Evolutionary conservation across 108 stramenopile species (phyloP), one percentile per base, ranked within the genome.

Genomic region (Aurantiochytrium sp.): DNA sequence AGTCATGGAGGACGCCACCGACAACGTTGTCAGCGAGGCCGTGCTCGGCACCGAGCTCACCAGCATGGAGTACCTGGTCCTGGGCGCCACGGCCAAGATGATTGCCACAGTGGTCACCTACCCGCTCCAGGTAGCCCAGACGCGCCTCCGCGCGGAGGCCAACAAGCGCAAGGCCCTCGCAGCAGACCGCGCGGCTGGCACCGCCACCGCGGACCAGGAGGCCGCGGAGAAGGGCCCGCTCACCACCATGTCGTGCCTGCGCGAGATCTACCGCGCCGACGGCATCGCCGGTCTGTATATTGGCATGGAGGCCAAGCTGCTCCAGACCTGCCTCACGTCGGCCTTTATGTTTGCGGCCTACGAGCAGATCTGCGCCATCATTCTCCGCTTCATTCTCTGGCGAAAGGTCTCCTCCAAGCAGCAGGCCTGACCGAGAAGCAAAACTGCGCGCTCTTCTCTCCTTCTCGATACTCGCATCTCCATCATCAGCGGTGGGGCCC

Each of bases 41-140:
- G 39, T 88, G 4, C 30, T 50, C 10, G 59, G 31, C 17, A 41
- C 68, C 17, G 37, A n/a, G n/a, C 68, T 55, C 54, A 55, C 88
- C 12, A 30, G 37, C 31, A 42, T 91, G 30, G 92, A 90, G 42
- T 92, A 91, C 48, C 93, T 94, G 48, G 41, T 92, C 54, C 89
- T 93, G 52, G 93, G 93, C 0, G 91, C 93, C 8, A 30, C 91
- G 31, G 92, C 93, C 8, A 94, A 94, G 54, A 69, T 93, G 36
- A 42, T 93, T 34, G 93, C 93, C 30, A 94, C 93, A 3, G 52
- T 94, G 17, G 53, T 92, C 42, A 93, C 93, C 3, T 94, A 94
- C 86, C 93, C 93, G 37, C 86, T 94, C 39, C 93, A 94, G 92
- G 88, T 94, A 3, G 86, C 93, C 1, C 93, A 94, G 59, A 90